A percentile compares a stretch with the other conserved stretches of the same genome.
Evolutionary conservation across 1,139 yeast genomes (phyloP).

Genomic region (Suhomyces bokatorum): DNA sequence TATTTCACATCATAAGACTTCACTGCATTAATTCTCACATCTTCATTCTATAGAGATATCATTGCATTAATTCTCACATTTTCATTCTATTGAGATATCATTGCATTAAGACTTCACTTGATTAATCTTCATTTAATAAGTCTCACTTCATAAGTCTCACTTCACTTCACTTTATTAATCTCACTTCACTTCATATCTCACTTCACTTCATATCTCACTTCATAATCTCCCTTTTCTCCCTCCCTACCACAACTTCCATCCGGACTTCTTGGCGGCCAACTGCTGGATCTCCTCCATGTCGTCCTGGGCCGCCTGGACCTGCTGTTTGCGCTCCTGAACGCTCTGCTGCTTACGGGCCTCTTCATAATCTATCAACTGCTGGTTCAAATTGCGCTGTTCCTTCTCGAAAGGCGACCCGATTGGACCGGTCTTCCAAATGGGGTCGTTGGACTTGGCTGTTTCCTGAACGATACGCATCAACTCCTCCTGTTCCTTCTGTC

Average conservation of each 20-base stretch:
- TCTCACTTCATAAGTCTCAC: too few relatives aligned
- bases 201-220: too few relatives aligned
- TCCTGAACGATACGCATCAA: conserved; percentile 63
- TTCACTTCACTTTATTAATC: too few relatives aligned
- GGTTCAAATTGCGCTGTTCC: conserved; percentile 21
- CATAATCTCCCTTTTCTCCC: not conserved
- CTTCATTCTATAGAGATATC: too few relatives aligned
- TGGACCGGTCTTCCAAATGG: conserved; percentile 79
- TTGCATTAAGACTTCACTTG: too few relatives aligned
- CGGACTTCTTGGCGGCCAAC: conserved; percentile 31
- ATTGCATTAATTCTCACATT: too few relatives aligned
- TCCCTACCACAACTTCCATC: conserved; percentile 19
- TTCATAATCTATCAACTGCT: conserved; percentile 47
- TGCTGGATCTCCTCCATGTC: conserved; percentile 46
- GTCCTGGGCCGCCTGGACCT: conserved; percentile 45
- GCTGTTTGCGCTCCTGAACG: conserved; percentile 43
- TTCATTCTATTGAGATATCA: too few relatives aligned
- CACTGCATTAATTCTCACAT: too few relatives aligned
- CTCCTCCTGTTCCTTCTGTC: conserved; percentile 66
- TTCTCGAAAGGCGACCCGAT: conserved; percentile 65
- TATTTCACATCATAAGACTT: too few relatives aligned
- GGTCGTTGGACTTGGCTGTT: conserved; percentile 67
- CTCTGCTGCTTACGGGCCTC: conserved; percentile 52
- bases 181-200: too few relatives aligned
- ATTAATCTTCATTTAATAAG: too few relatives aligned